Percentiles rank a stretch among this genome's conserved stretches.
Conservation (phyloP, 2,329 filamentous ascomycete genomes). For the Microdochium paspali region DNA sequence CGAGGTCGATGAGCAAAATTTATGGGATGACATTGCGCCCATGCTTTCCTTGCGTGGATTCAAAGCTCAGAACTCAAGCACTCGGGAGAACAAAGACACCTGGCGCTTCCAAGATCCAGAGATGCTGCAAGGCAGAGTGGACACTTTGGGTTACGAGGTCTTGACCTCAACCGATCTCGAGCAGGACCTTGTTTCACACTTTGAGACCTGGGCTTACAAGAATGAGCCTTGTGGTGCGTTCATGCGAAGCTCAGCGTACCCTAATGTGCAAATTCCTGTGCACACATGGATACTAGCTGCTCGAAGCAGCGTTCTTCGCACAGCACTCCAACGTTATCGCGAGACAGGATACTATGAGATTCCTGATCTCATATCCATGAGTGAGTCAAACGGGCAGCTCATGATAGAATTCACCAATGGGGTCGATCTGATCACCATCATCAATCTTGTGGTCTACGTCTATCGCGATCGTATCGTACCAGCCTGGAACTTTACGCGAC, state of each 20-base stretch:
- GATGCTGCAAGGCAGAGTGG: slow-evolving; percentile 42
- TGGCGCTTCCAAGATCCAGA: slow-evolving; percentile 30
- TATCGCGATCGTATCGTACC: slow-evolving; percentile 77
- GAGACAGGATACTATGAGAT: slow-evolving; percentile 43
- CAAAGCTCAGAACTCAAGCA: slow-evolving; percentile 27
- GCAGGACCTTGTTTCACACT: slow-evolving; percentile 44
- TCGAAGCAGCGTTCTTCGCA: slow-evolving; percentile 60
- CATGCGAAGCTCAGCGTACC: slow-evolving; percentile 49
- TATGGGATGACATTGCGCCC: slow-evolving; percentile 66
- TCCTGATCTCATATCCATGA: slow-evolving; percentile 51
- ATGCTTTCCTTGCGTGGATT: slow-evolving; percentile 62
- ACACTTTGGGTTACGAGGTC: slow-evolving; percentile 38
- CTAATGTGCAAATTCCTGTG: slow-evolving; percentile 64
- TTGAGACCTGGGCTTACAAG: slow-evolving; percentile 27
- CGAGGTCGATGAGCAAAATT: slow-evolving; percentile 50
- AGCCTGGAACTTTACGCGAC: slow-evolving; percentile 73
- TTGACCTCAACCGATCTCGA: slow-evolving; percentile 59
- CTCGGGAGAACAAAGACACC: slow-evolving; percentile 26
- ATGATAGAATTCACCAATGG: slow-evolving; percentile 56
- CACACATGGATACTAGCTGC: slow-evolving; percentile 75
- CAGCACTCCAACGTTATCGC: slow-evolving; percentile 49
- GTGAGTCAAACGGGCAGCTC: slow-evolving; percentile 34
- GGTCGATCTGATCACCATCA: slow-evolving; percentile 66
- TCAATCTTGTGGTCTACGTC: slow-evolving; percentile 70
- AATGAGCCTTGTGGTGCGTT: slow-evolving; percentile 32